Percentiles rank a stretch among this genome's conserved stretches.
phyloP scores from a whole-genome alignment of 2,329 filamentous ascomycete species.

The Diaporthe humulicola region DNA sequence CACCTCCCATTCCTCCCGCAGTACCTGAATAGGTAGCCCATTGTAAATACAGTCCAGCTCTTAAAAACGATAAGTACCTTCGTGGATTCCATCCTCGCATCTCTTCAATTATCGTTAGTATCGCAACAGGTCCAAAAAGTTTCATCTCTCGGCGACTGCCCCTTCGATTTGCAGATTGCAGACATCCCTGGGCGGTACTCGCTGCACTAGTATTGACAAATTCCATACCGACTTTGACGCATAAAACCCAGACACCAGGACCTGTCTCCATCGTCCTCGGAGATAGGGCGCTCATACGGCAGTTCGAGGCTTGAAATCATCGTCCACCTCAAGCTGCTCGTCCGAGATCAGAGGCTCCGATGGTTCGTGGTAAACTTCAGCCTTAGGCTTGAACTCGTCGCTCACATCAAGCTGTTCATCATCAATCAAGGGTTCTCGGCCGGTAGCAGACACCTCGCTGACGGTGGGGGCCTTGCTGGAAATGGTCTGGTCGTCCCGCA shows the following conservation, averaged over 20 bases:
- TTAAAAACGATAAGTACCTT: background rate
- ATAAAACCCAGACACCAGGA: too few relatives aligned
- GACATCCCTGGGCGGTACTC: too few relatives aligned
- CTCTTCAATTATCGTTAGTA: background rate
- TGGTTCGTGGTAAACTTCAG: background rate
- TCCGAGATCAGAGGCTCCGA: conserved; percentile 34
- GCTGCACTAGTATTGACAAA: background rate
- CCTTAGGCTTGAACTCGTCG: background rate
- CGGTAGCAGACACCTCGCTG: background rate
- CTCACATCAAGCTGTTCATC: conserved; percentile 2
- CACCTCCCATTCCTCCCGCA: background rate
- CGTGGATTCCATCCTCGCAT: background rate
- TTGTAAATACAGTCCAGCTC: conserved; percentile 13
- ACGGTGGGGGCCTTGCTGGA: conserved; percentile 2
- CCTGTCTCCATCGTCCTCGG: accelerated
- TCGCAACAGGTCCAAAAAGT: background rate
- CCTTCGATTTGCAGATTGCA: background rate
- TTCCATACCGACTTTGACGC: background rate
- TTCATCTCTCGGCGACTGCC: background rate
- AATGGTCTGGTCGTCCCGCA: conserved; percentile 17
- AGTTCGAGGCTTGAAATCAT: conserved; percentile 35
- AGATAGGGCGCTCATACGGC: background rate
- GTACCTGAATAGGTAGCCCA: background rate
- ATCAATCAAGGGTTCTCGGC: conserved; percentile 6
- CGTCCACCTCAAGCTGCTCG: conserved; percentile 34